Base-by-base conservation (phyloP, 2,329 filamentous ascomycete genomes). In the Rasamsonia emersonii region DNA sequence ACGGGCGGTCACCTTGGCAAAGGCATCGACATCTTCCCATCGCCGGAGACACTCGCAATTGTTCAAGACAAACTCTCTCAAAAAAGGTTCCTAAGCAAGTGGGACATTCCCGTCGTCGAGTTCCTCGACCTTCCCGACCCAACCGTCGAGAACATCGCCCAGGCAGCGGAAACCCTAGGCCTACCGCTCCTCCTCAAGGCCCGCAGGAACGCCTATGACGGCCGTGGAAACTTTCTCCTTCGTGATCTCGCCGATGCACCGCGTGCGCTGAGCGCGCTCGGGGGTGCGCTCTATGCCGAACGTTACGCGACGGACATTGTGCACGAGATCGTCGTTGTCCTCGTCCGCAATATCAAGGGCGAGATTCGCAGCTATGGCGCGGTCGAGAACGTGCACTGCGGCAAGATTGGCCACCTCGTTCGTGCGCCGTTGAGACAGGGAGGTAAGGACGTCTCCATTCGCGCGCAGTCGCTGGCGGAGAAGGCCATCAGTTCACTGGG, bases 21-120 rank as follows among this genome's bases (percentile, higher is more conserved):
- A 10, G 41, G 68, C 11, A 70, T 82, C 1, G 75, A 91, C 46
- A 26, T 26, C 9, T 26, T 26, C 24, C 85, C 85, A 1, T 82
- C 76, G 33, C 89, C 82, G 79, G 73, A 73, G 57, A 91, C 86
- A 1, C 68, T 93, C 26, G 71, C 82, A 17, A 74, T 79, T 10
- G 89, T 93, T 47, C 86, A 93, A 62, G 82, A 93, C 64, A 93
- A 93, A 64, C 93, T 73, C 49, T 61, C 72, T 32, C 86, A 94
- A 51, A 93, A 94, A 58, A 71, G 80, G 53, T 77, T 86, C 53
- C 68, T 93, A 30, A 62, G 64, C 16, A 63, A 68, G 37, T 61
- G 73, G 35, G 73, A 68, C 1, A 74, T 93, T 4, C 73, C 77
- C 15, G 77, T 83, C 13, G 79, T 83, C 2, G 66, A 73, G 31